Conservation (phyloP, 129 eudicot genomes). For the Arctium lappa region DNA sequence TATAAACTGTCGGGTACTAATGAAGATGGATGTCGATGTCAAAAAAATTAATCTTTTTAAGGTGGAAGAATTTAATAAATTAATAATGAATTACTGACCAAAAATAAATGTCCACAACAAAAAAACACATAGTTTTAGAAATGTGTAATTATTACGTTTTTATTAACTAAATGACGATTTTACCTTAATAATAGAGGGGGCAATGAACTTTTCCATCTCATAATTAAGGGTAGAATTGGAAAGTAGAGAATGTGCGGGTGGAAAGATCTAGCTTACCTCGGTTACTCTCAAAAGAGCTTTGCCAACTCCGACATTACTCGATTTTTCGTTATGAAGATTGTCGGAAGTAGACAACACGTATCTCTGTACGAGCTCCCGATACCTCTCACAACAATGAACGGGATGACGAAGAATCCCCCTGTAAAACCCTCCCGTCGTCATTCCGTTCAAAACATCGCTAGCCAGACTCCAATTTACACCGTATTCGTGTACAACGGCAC, state of each 20-base stretch:
- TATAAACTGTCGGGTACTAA: too few species aligned
- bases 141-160: too few species aligned
- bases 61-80: too few species aligned
- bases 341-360: slow-evolving; percentile 58
- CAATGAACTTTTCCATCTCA: neutral
- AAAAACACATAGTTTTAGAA: too few species aligned
- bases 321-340: slow-evolving; percentile 58
- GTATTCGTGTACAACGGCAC: slow-evolving; percentile 88
- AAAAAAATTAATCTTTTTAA: too few species aligned
- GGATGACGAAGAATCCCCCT: slow-evolving; percentile 89
- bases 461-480: slow-evolving; percentile 92
- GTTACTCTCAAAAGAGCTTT: slow-evolving; percentile 83
- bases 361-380: slow-evolving; percentile 85
- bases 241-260: neutral
- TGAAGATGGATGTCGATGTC: too few species aligned
- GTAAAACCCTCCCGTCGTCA: slow-evolving; percentile 79
- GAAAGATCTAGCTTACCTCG: slow-evolving; percentile 55
- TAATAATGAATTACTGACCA: too few species aligned
- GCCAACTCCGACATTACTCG: slow-evolving; percentile 45
- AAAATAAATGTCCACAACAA: too few species aligned
- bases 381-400: slow-evolving; percentile 90
- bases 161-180: neutral
- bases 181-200: neutral
- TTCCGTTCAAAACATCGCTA: slow-evolving; percentile 77
- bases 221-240: neutral